Evolutionary conservation across 1,139 yeast species (phyloP).

Genomic region (Kodamaea suecica): DNA sequence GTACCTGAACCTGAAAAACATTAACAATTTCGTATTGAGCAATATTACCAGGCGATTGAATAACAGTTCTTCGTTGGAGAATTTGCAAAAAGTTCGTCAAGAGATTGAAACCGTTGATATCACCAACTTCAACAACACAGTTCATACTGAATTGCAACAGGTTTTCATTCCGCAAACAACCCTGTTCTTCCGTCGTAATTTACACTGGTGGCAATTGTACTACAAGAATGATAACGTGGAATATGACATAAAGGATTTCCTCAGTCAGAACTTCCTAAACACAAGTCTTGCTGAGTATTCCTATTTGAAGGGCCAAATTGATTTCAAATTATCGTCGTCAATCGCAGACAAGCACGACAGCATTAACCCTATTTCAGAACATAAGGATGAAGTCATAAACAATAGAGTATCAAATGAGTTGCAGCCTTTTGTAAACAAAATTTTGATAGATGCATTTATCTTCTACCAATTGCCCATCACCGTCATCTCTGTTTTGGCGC

Average conservation of each 20-base stretch:
- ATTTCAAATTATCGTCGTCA: constrained; percentile 10
- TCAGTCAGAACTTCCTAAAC: constrained; percentile 35
- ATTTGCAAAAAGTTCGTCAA: constrained; percentile 11
- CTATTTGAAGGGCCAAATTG: constrained; percentile 38
- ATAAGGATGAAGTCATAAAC: constrained; percentile 31
- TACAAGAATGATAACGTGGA: constrained; percentile 46
- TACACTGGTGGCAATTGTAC: constrained; percentile 47
- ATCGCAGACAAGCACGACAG: constrained; percentile 4
- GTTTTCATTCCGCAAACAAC: constrained; percentile 32
- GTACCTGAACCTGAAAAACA: constrained; percentile 23
- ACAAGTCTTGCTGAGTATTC: constrained; percentile 40
- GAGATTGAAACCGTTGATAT: constrained; percentile 20
- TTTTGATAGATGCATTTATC: constrained; percentile 30
- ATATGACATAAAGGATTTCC: constrained; percentile 42
- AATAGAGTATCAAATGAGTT: constrained; percentile 29
- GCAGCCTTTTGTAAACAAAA: constrained; percentile 38
- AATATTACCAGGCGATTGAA: constrained; percentile 18
- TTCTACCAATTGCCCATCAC: constrained; percentile 42
- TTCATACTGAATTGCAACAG: constrained; percentile 40
- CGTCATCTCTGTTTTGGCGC: constrained; percentile 30
- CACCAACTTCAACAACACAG: constrained; percentile 27
- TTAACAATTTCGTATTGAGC: constrained; percentile 25
- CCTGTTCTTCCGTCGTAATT: constrained; percentile 28
- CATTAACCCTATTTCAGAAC: constrained; percentile 31
- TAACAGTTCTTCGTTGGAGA: constrained; percentile 2